Evolutionary conservation across 441 rosid species (phyloP).

Genomic region (Hura crepitans): DNA sequence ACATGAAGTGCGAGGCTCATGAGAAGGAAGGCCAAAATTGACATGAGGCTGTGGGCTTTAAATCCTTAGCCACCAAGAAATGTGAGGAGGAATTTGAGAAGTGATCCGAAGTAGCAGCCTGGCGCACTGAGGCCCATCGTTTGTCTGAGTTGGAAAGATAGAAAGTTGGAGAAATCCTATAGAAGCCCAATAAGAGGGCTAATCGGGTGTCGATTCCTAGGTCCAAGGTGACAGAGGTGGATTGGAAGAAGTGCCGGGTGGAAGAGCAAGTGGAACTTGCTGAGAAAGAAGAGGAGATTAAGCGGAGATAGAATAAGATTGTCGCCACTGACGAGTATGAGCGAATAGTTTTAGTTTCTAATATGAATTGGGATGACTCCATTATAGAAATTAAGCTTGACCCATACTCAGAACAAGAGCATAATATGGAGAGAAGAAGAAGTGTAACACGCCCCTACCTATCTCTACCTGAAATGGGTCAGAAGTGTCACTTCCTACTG

Average conservation of each 20-base stretch:
- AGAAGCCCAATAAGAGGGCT: conserved; percentile 84
- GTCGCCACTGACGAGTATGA: conserved; percentile 87
- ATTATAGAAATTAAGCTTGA: conserved; percentile 88
- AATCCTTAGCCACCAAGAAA: conserved; percentile 73
- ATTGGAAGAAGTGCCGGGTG: conserved; percentile 50
- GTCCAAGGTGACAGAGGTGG: conserved; percentile 82
- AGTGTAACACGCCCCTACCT: too few species aligned
- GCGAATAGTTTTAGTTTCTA: conserved; percentile 63
- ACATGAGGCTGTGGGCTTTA: conserved; percentile 83
- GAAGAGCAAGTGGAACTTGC: conserved; percentile 66
- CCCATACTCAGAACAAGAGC: conserved; percentile 91
- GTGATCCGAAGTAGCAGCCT: conserved; percentile 64
- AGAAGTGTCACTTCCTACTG: too few species aligned
- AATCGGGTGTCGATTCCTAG: conserved; percentile 65
- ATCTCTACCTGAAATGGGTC: too few species aligned
- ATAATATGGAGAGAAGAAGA: conserved; percentile 98
- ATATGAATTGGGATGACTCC: conserved; percentile 83
- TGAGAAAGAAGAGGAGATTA: conserved; percentile 67
- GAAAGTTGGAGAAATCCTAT: conserved; percentile 59
- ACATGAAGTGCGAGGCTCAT: conserved; percentile 60
- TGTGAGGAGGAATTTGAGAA: conserved; percentile 88
- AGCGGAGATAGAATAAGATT: conserved; percentile 54
- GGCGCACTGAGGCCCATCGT: conserved; percentile 64
- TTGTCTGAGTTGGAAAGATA: conserved; percentile 81
- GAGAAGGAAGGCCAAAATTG: conserved; percentile 85